Evolutionary conservation across 139 green algal genomes (phyloP).

Genomic region (Coelastrella sp.): DNA sequence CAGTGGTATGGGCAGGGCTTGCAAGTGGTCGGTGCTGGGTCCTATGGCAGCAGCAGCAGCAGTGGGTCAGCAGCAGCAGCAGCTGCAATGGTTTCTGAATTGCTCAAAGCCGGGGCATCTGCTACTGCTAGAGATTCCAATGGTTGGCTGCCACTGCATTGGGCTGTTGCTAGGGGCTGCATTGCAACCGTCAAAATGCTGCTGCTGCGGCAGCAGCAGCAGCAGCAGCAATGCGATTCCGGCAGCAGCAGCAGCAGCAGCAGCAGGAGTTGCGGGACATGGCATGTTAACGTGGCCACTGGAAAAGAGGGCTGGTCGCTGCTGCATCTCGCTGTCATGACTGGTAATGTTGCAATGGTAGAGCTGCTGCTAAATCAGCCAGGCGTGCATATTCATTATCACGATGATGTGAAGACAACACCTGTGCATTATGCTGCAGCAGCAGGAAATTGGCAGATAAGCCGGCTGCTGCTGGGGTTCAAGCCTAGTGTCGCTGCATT

Average conservation of each 20-base stretch:
- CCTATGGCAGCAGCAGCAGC: not conserved
- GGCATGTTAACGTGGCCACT: not conserved
- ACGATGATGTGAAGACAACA: not conserved
- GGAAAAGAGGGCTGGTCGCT: not conserved
- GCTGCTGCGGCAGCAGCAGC: conserved; percentile 27
- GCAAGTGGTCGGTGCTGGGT: not conserved
- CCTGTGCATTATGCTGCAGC: conserved; percentile 21
- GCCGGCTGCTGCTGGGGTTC: not conserved
- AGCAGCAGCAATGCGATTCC: not conserved
- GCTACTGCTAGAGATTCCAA: not conserved
- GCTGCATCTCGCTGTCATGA: conserved; percentile 13
- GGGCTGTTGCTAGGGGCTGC: conserved; percentile 24
- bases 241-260: conserved; percentile 28
- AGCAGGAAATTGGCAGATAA: conserved; percentile 8
- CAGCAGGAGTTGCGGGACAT: conserved; percentile 8
- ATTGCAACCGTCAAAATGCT: not conserved
- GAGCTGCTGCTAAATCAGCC: conserved; percentile 26
- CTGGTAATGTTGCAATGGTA: not conserved
- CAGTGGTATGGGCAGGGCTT: not conserved
- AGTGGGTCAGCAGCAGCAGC: not conserved
- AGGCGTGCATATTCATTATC: not conserved
- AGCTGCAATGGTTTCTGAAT: not conserved
- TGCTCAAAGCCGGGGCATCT: not conserved
- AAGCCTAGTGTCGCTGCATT: too few relatives aligned
- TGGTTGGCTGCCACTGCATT: conserved; percentile 36